Evolutionary conservation across 306 rosid species (phyloP).

Genomic region (Trifolium pratense): DNA sequence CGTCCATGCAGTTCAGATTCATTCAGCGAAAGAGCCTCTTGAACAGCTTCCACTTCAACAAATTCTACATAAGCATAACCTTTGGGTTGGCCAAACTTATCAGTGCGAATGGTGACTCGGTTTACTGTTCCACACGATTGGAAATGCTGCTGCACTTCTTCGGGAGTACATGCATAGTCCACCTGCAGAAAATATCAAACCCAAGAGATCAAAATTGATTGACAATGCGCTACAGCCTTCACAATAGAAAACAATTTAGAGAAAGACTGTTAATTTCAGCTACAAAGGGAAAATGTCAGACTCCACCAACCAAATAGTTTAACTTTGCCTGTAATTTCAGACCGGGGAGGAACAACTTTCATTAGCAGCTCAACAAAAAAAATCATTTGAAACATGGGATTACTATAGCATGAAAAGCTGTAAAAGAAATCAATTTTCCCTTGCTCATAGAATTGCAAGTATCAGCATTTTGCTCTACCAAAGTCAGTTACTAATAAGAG

Average conservation of each 20-base stretch:
- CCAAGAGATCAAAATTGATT: background rate
- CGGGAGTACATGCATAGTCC: constrained; percentile 82
- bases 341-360: background rate
- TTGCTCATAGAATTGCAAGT: background rate
- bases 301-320: background rate
- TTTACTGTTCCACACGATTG: constrained; percentile 84
- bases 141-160: constrained; percentile 92
- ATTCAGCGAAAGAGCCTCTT: constrained; percentile 73
- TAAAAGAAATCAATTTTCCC: background rate
- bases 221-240: background rate
- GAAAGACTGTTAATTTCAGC: background rate
- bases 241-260: background rate
- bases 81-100: constrained; percentile 88
- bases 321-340: background rate
- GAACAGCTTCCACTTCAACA: constrained; percentile 78
- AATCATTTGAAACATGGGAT: background rate
- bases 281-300: background rate
- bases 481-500: background rate
- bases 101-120: constrained; percentile 83
- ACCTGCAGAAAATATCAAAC: constrained; percentile 57
- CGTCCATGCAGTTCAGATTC: constrained; percentile 91
- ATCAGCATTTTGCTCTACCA: background rate
- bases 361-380: background rate
- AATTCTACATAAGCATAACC: constrained; percentile 92
- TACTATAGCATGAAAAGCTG: background rate